Conservation (phyloP, 2,329 filamentous ascomycete species). For the Aspergillus viridinutans region DNA sequence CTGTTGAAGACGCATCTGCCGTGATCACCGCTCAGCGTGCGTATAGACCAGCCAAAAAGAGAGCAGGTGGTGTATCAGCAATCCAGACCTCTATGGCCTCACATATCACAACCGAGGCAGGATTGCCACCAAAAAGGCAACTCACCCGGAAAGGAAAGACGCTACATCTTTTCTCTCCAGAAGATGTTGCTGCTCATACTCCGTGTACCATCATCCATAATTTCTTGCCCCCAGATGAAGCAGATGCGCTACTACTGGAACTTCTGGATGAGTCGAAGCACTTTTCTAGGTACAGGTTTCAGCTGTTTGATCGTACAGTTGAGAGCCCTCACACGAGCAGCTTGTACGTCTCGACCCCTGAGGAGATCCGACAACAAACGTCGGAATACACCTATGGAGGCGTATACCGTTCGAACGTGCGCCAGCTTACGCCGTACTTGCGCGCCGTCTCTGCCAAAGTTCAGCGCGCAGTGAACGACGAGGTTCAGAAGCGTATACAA, state of each 20-base stretch:
- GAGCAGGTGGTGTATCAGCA: constrained; percentile 44
- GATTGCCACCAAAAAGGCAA: constrained; percentile 14
- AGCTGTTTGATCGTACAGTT: constrained; percentile 84
- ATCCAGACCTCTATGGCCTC: constrained; percentile 61
- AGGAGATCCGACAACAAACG: constrained; percentile 66
- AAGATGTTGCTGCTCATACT: constrained; percentile 76
- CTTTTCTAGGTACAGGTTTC: constrained; percentile 70
- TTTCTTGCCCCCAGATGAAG: constrained; percentile 69
- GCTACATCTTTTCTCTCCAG: constrained; percentile 74
- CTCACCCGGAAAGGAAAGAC: constrained; percentile 75
- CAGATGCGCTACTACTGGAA: constrained; percentile 70
- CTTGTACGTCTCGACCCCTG: constrained; percentile 74
- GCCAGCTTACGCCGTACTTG: constrained; percentile 71
- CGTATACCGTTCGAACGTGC: constrained; percentile 67
- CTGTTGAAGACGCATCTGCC: constrained; percentile 61
- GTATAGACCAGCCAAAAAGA: constrained; percentile 19
- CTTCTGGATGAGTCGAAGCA: constrained; percentile 68
- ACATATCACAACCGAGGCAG: constrained; percentile 45
- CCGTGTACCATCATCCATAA: constrained; percentile 92
- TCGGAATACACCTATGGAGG: constrained; percentile 86
- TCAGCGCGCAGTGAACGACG: constrained; percentile 68
- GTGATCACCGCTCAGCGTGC: constrained; percentile 43
- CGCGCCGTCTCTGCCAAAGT: constrained; percentile 65
- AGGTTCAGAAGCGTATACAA: constrained; percentile 68
- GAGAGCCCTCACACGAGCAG: constrained; percentile 77